A percentile compares a stretch with the other conserved stretches of the same genome.
phyloP scores from a whole-genome alignment of 805 yeast species.

The Ogataea glucozyma region DNA sequence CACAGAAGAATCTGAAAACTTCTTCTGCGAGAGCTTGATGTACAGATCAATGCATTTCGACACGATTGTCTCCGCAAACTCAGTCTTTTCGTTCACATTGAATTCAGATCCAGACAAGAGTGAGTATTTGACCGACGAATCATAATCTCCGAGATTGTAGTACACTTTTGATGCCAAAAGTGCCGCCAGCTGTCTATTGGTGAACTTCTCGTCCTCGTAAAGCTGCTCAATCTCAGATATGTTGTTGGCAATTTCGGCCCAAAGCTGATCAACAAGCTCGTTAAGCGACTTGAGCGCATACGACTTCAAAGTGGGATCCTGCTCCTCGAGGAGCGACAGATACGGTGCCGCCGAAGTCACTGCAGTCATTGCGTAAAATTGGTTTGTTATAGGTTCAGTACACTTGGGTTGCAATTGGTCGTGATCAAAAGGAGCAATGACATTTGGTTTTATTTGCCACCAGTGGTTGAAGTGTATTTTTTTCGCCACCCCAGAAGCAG shows the following conservation, averaged over 20 bases:
- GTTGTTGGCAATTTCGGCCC: slow-evolving; percentile 97
- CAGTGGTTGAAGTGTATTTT: not conserved
- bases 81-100: slow-evolving; percentile 72
- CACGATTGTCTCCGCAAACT: slow-evolving; percentile 89
- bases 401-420: not conserved
- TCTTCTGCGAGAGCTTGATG: slow-evolving; percentile 59
- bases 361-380: slow-evolving; percentile 33
- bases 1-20: slow-evolving; percentile 35
- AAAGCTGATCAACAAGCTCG: slow-evolving; percentile 80
- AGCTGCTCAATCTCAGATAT: slow-evolving; percentile 87
- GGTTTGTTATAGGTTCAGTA: not conserved
- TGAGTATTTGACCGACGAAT: slow-evolving; percentile 85
- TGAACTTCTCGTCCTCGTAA: slow-evolving; percentile 78
- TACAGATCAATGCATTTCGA: slow-evolving; percentile 89
- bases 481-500: slow-evolving; percentile 17
- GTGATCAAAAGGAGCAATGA: not conserved
- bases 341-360: slow-evolving; percentile 85
- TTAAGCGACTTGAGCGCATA: slow-evolving; percentile 85
- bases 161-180: slow-evolving; percentile 85
- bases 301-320: slow-evolving; percentile 71
- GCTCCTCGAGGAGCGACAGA: slow-evolving; percentile 83
- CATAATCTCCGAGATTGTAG: slow-evolving; percentile 92
- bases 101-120: slow-evolving; percentile 81
- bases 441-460: slow-evolving; percentile 12
- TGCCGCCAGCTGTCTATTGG: slow-evolving; percentile 79